Evolutionary conservation across 2,329 filamentous ascomycete genomes (phyloP), one percentile per base, ranked within the genome.

Genomic region (Cercospora zeae-maydis): DNA sequence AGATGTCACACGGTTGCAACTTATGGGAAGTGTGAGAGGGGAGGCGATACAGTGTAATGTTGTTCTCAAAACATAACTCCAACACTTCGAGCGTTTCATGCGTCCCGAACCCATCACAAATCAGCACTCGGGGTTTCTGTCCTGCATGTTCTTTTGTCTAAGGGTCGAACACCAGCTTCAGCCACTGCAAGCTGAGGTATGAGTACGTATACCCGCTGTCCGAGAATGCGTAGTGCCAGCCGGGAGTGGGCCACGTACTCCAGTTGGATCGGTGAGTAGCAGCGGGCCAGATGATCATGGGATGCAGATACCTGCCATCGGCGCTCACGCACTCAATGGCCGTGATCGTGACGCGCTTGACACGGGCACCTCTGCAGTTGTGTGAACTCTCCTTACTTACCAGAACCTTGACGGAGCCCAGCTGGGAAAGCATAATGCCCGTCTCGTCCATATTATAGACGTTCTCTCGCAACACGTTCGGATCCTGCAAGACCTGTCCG

Each of bases 391-490:
- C 58, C 39, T 70, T 71, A 66, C 67, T 61, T 62, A 75, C 66
- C 16, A 76, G 69, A 33, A 75, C 73, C 66, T 75, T 74, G 2
- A 76, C 45, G 45, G 71, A 72, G 37, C 59, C 64, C 5, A 69
- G 69, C 59, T 70, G 63, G 47, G 27, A 66, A 27, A 77, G 67
- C 64, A 76, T 67, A 13, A 76, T 67, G 55, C 74, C 71, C 16
- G 74, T 77, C 69, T 76, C 70, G 60, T 77, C 73, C 64, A 77
- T 75, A 59, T 76, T 76, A 63, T 77, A 77, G 6, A 75, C 64
- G 64, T 75, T 76, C 63, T 71, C 70, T 36, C 51, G 58, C 33
- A 73, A 45, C 31, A 74, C 65, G 9, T 42, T 58, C 8, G 63
- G 68, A 63, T 75, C 62, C 5, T 66, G 34, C 7, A 75, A 58